A percentile compares a stretch with the other conserved stretches of the same genome.
These are phyloP conservation scores for Populus hybrid DNA, from an alignment of 441 rosid species.

Conservation along the genomic window DNA sequence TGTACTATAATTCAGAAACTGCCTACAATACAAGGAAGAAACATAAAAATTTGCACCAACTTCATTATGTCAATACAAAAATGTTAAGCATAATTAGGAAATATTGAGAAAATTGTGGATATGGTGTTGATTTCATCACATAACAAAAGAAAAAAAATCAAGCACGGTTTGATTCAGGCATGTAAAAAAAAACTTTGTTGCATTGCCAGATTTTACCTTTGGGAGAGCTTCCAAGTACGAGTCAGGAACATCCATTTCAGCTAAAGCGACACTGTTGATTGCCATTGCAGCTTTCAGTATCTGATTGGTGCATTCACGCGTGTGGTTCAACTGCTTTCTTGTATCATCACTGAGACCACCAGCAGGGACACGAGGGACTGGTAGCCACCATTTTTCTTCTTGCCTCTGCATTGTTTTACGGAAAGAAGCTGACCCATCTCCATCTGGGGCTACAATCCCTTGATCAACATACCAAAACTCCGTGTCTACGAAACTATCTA, in stretches of 20 bases:
- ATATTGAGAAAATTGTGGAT: not conserved
- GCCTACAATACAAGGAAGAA: not conserved
- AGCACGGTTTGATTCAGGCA: not conserved
- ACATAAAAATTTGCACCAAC: not conserved
- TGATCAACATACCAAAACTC: constrained; percentile 98
- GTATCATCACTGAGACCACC: constrained; percentile 74
- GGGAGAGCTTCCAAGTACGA: constrained; percentile 85
- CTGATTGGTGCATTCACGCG: constrained; percentile 88
- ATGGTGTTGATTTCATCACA: not conserved
- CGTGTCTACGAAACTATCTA: constrained; percentile 66
- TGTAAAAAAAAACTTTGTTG: not conserved
- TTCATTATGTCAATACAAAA: not conserved
- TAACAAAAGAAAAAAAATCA: not conserved
- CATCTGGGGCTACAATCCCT: constrained; percentile 71
- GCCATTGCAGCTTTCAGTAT: constrained; percentile 96
- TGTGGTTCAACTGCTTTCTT: constrained; percentile 83
- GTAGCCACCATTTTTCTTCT: constrained; percentile 99
- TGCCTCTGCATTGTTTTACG: constrained; percentile 75
- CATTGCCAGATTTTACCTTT: constrained; percentile 43
- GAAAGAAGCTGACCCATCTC: constrained; percentile 75
- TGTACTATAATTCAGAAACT: not conserved
- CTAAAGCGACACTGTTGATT: constrained; percentile 69
- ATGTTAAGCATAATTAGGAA: not conserved
- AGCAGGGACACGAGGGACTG: constrained; percentile 79
- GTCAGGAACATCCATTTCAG: constrained; percentile 89